Evolutionary conservation across 139 green algal species (phyloP), one percentile per base, ranked within the genome.

Genomic region (Chlamydomonas eustigma): DNA sequence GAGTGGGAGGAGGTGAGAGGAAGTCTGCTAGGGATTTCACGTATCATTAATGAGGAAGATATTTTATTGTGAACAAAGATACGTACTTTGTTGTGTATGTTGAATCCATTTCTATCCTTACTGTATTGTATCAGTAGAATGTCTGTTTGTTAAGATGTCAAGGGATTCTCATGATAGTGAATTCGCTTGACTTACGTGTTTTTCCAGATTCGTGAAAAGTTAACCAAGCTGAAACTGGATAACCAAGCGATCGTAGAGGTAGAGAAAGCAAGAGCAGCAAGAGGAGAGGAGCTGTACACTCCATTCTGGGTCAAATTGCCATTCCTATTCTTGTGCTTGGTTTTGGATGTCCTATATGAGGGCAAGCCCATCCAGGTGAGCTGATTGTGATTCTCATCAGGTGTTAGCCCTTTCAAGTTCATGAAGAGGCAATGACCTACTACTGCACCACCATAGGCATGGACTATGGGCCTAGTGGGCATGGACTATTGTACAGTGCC

Each of bases 311-410:
- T 86, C 3, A 83, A 84, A 50, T 39, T 71, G 2, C 81, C 88
- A n/a, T 97, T 95, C 85, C 68, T 79, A 66, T 74, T 76, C 28
- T 85, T 97, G 44, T 95, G 91, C 82, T 90, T 78, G 50, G 51
- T 91, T 58, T 80, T 97, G 81, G 93, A 97, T 75, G 74, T 89
- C 1, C 37, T 92, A 39, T 97, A 92, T 73, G 85, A 85, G 44
- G 88, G 88, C 36, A 85, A 84, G 51, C 78, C 82, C 36, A 87
- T 87, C 4, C 33, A 32, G 58, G 58, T 32, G 6, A n/a, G n/a
- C n/a, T n/a, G n/a, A n/a, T n/a, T n/a, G n/a, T n/a, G n/a, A n/a
- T n/a, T n/a, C n/a, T n/a, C n/a, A n/a, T n/a, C n/a, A n/a, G n/a
- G n/a, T n/a, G n/a, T n/a, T n/a, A n/a, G n/a, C n/a, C n/a, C n/a